Base-by-base conservation (phyloP, 192 early-diverging fungal species). In the Lobosporangium transversale region DNA sequence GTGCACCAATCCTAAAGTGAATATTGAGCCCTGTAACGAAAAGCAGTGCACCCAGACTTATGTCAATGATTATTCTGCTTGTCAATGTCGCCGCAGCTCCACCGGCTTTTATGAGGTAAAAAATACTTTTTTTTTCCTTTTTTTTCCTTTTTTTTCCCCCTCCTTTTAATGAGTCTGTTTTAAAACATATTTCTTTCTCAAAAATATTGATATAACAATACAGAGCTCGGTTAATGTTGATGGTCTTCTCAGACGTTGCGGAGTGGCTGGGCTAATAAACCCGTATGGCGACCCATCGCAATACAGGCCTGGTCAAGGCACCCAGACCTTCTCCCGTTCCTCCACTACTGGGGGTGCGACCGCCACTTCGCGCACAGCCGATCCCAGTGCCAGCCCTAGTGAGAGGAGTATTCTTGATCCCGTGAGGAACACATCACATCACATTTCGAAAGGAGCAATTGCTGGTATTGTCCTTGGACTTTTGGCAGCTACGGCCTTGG, bases 391-490 rank as follows among this genome's bases (percentile, higher is more conserved):
- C 12, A 15, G 29, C 1, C 55, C 65, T n/a, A 40, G 24, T 43
- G 31, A 35, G n/a, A n/a, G n/a, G n/a, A n/a, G n/a, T n/a, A 48
- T 40, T 23, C 53, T 20, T 10, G 20, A 9, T 29, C 56, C 56
- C 23, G 6, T 64, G 12, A 7, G 14, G 7, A 43, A 20, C 23
- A 11, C 61, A 1, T 23, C 21, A 43, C 4, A 26, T 8, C 47
- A 62, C 37, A 62, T 76, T 21, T 76, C 73, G 7, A 43, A 50
- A 0, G 73, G 73, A 23, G 50, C 73, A 3, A 52, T 76, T 31
- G 64, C 73, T 26, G 73, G 73, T 62, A 67, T 62, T 55, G 59
- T 62, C n/a, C 29, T 76, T 5, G 73, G 73, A 26, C 23, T 53
- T 5, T 11, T 76, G 10, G 64, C 53, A 0, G 51, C 53, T 11